These are phyloP conservation scores for Thinopyrum elongatum DNA, from an alignment of 176 grass and related monocot genomes.

Conservation along the genomic window DNA sequence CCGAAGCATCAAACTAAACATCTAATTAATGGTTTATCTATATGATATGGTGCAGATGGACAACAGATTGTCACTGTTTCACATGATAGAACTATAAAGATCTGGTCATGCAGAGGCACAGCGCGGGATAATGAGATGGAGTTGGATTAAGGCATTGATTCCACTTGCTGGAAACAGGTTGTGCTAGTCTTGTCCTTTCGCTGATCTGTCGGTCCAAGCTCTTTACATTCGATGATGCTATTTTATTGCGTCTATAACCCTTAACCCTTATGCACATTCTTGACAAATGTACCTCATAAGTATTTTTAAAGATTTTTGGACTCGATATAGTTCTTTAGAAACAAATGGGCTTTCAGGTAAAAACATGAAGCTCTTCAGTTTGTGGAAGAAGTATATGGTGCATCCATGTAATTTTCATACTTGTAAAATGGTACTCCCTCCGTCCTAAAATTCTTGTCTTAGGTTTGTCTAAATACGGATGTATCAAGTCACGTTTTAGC, in stretches of 20 bases:
- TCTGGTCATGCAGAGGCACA: conserved; percentile 71
- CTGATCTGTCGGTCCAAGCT: background rate
- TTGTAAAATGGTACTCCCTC: too few relatives aligned
- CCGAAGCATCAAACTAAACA: background rate
- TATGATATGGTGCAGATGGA: conserved; percentile 65
- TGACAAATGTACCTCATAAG: background rate
- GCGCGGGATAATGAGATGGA: conserved; percentile 70
- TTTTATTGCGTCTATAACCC: conserved; percentile 19
- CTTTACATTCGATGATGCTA: background rate
- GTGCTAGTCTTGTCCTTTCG: background rate
- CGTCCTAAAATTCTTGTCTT: too few relatives aligned
- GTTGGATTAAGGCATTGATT: conserved; percentile 52
- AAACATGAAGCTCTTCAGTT: background rate
- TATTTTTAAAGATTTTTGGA: background rate
- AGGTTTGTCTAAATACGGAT: too few relatives aligned
- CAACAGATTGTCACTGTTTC: conserved; percentile 90
- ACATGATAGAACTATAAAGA: conserved; percentile 94
- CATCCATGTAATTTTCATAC: conserved; percentile 1
- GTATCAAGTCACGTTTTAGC: too few relatives aligned
- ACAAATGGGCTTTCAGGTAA: background rate
- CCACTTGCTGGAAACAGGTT: background rate
- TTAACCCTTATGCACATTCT: conserved; percentile 3
- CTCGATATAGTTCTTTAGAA: background rate
- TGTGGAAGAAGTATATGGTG: background rate
- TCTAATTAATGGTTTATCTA: background rate